Base-by-base conservation (phyloP, 2,329 filamentous ascomycete genomes). In the Sordariomycetes sp. region DNA sequence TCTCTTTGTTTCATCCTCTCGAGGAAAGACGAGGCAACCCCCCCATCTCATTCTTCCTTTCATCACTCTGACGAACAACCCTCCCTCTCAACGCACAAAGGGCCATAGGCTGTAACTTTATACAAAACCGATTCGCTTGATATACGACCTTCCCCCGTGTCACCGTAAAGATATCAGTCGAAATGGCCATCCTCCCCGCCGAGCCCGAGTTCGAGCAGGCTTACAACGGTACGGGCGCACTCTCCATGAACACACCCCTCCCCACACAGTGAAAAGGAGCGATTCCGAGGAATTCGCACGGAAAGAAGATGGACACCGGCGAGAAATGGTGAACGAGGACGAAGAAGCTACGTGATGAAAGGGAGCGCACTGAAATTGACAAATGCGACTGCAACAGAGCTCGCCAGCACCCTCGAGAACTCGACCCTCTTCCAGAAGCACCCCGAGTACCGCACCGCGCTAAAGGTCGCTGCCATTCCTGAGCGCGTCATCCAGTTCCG, bases 151-250 rank as follows among this genome's bases (percentile, higher is more conserved):
- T 57, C 45, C 57, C 59, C 32, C 53, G 52, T 54, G 8, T 32
- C 57, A 55, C 34, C 56, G 13, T 24, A 53, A 24, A 28, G 13
- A 58, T 57, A 57, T 15, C 54, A 53, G 58, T 60, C 60, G 77
- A 63, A 64, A 94, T 95, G 89, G 88, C 90, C 64, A 86, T 94
- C 78, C 80, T 94, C 68, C 84, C 89, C 56, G 76, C 77, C 62
- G 92, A 97, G 83, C 92, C 94, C 69, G 92, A 99, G 79, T 97
- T 97, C 78, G 85, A 96, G 84, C 92, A 97, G 83, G 92, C 92
- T 69, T 95, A 95, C 84, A 89, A 90, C 73, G 90, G 90, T 95
- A 76, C 68, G 79, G 36, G 13, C 7, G 28, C 24, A 5, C 52
- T 20, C 51, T n/a, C n/a, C 24, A 35, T 13, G 20, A 20, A 36